These are phyloP conservation scores for Leishmania gerbilli DNA, from an alignment of 208 protist genomes.

Conservation along the genomic window DNA sequence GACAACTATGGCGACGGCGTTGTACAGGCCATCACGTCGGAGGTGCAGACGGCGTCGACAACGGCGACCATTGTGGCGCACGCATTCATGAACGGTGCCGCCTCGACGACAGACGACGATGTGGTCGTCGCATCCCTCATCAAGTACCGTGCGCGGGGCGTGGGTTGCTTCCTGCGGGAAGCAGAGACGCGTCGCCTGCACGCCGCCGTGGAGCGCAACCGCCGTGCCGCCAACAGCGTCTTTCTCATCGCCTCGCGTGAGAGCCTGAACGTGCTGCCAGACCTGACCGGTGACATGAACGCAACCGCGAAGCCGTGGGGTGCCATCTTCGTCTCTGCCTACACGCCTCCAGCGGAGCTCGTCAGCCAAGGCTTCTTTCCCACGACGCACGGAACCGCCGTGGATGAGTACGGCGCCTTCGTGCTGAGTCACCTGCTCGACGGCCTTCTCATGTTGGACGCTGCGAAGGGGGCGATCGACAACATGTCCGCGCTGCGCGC, in stretches of 20 bases:
- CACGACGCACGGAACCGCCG: neutral
- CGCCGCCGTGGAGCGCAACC: constrained; percentile 43
- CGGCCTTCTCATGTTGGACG: constrained; percentile 58
- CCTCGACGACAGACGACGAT: constrained; percentile 63
- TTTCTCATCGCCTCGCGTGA: constrained; percentile 75
- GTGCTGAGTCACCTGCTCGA: constrained; percentile 83
- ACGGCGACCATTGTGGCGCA: constrained; percentile 72
- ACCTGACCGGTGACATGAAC: constrained; percentile 37
- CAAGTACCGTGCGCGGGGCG: constrained; percentile 42
- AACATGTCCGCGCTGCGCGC: constrained; percentile 49
- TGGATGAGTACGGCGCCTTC: constrained; percentile 84
- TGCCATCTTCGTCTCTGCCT: constrained; percentile 69
- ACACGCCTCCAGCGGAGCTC: constrained; percentile 47
- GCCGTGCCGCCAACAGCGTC: constrained; percentile 28
- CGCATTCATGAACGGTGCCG: constrained; percentile 53
- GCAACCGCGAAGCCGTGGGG: constrained; percentile 47
- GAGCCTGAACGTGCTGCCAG: constrained; percentile 56
- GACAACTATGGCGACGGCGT: constrained; percentile 65
- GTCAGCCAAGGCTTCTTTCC: constrained; percentile 51
- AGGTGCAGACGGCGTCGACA: constrained; percentile 48
- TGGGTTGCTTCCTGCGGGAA: constrained; percentile 70
- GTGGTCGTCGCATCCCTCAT: constrained; percentile 46
- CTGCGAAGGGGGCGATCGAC: constrained; percentile 29
- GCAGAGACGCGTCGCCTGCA: constrained; percentile 57
- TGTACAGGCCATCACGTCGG: constrained; percentile 34